Base-by-base conservation (phyloP, 441 rosid species). In the Populus hybrid region DNA sequence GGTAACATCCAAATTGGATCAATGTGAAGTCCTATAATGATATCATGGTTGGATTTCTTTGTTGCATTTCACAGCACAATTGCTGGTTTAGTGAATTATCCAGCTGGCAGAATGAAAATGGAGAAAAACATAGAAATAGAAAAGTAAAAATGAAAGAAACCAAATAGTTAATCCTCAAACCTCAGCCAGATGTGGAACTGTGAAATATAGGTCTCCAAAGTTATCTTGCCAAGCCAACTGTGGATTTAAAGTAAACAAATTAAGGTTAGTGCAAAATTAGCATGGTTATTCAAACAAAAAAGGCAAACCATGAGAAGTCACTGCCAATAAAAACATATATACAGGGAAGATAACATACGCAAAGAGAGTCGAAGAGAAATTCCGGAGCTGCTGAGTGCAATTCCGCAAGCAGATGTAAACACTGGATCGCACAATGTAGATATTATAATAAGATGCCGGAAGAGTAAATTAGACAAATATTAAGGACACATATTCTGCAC, bases 201-300 rank as follows among this genome's bases (percentile, higher is more conserved):
- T 10, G 98, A 94, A 80, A 97, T 94, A 79, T 97, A 94, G 1
- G 99, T 97, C 87, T 97, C 99, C 89, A 97, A 81, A 8, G 99
- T 97, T 67, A 97, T 76, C 93, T 94, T 97, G 83, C 99, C 99
- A n/a, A 97, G 99, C 99, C 99, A 97, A 88, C 99, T 97, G 69
- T 64, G 7, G 5, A 78, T 16, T 11, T 65, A 21, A 78, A 71
- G 74, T 40, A 80, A 53, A 20, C 69, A 21, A 76, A 53, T 73
- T 61, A 83, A 74, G 75, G 69, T 26, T 38, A 79, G 74, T 53
- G 70, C 50, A 75, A 73, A 53, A 8, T 38, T 20, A 42, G 21
- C 42, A 75, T 57, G 53, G 34, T 16, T 72, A 75, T 16, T 8
- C 14, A 24, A 75, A 77, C n/a, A 38, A 69, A 30, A 63, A 64